phyloP scores from a whole-genome alignment of 169 alveolate genomes.

The Eimeria nieschulzi region DNA sequence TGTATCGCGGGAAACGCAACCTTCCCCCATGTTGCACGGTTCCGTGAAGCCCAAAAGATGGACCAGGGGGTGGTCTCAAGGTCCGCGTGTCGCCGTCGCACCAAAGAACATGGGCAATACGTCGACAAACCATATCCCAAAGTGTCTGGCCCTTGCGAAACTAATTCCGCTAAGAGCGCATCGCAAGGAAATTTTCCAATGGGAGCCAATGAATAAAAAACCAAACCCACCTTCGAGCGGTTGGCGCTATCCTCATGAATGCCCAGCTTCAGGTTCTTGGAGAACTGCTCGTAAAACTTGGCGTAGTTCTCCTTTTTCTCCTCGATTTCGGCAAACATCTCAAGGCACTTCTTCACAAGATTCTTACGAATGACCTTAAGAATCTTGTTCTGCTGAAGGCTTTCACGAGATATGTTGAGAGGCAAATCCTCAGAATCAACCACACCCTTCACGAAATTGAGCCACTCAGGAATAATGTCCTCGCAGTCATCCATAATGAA shows the following conservation, averaged over 20 bases:
- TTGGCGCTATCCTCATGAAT: slow-evolving; percentile 99
- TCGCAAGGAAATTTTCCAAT: not conserved
- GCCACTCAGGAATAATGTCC: slow-evolving; percentile 99
- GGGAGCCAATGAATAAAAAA: not conserved
- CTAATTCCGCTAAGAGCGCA: not conserved
- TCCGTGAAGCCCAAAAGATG: not conserved
- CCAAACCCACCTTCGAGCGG: slow-evolving; percentile 88
- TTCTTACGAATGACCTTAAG: slow-evolving; percentile 98
- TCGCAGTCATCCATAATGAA: slow-evolving; percentile 99
- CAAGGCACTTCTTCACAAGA: slow-evolving; percentile 98
- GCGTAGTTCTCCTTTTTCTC: slow-evolving; percentile 99
- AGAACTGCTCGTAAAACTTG: slow-evolving; percentile 99
- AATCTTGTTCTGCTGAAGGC: slow-evolving; percentile 98
- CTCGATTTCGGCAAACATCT: slow-evolving; percentile 96
- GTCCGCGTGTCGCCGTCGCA: slow-evolving; percentile 11
- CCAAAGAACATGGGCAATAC: not conserved
- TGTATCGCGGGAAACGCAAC: slow-evolving; percentile 20
- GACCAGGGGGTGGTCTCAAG: not conserved
- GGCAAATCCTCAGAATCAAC: slow-evolving; percentile 99
- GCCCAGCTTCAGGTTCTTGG: slow-evolving; percentile 98
- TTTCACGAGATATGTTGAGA: slow-evolving; percentile 98
- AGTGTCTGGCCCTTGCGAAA: slow-evolving; percentile 31
- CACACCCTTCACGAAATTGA: slow-evolving; percentile 98
- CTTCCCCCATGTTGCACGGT: not conserved
- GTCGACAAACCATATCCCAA: not conserved